A percentile compares a stretch with the other conserved stretches of the same genome.
Evolutionary conservation across 192 early-diverging fungal species (phyloP).

Genomic region (Phlyctochytrium arcticum): DNA sequence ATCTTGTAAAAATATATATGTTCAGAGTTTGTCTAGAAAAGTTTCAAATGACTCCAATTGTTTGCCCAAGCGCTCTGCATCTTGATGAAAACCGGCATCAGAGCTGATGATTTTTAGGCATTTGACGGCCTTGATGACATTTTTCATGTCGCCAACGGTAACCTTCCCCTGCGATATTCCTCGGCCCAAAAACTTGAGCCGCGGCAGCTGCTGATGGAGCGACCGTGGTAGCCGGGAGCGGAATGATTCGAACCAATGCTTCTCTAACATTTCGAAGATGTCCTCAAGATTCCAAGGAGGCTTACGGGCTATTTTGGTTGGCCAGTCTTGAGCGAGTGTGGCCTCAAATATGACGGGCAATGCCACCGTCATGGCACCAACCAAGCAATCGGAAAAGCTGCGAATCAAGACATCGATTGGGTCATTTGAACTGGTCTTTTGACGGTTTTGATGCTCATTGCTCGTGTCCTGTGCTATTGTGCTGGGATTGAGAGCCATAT

Average conservation of each 20-base stretch:
- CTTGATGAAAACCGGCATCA: background rate
- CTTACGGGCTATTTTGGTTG: background rate
- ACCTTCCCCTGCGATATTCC: background rate
- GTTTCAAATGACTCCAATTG: background rate
- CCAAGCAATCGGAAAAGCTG: background rate
- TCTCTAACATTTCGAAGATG: background rate
- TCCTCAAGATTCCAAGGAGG: slow-evolving; percentile 4
- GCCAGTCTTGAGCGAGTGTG: background rate
- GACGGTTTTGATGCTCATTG: too few species aligned
- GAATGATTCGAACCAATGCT: background rate
- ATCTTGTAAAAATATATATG: too few species aligned
- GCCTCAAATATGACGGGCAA: background rate
- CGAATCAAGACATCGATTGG: background rate
- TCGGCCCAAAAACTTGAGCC: background rate
- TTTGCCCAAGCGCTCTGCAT: background rate
- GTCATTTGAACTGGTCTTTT: too few species aligned
- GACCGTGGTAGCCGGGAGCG: background rate
- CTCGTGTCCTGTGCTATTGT: too few species aligned
- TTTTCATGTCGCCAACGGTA: background rate
- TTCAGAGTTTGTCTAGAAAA: too few species aligned
- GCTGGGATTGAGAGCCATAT: too few species aligned
- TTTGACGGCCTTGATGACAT: background rate
- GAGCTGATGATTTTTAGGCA: background rate
- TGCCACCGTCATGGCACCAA: background rate
- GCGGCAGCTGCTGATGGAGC: background rate